phyloP scores from a whole-genome alignment of 106 monocot genomes.

The Vanilla planifolia region DNA sequence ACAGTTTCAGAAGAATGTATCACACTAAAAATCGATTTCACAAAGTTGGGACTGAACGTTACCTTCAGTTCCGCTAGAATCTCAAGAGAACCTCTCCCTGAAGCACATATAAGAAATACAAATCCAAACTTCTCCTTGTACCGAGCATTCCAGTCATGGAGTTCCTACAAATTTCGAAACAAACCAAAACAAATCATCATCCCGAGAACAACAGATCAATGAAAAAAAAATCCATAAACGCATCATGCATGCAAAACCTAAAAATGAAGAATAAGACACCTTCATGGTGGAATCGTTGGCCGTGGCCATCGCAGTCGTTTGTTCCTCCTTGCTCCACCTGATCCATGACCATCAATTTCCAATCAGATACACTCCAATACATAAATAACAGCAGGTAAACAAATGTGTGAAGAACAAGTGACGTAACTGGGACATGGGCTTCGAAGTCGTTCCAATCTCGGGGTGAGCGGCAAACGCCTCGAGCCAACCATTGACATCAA shows the following conservation, averaged over 20 bases:
- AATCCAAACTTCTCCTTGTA: slow-evolving; percentile 88
- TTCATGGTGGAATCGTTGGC: slow-evolving; percentile 39
- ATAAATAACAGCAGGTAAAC: not conserved
- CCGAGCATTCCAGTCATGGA: slow-evolving; percentile 63
- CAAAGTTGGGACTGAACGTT: not conserved
- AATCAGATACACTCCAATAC: not conserved
- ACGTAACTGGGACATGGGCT: slow-evolving; percentile 37
- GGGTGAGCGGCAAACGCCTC: slow-evolving; percentile 59
- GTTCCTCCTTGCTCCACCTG: slow-evolving; percentile 83
- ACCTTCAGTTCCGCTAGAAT: slow-evolving; percentile 85
- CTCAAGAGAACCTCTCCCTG: slow-evolving; percentile 63
- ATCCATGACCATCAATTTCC: slow-evolving; percentile 3
- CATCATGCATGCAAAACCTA: not conserved
- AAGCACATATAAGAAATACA: slow-evolving; percentile 87
- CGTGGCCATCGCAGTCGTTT: slow-evolving; percentile 60
- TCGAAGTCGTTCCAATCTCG: slow-evolving; percentile 45
- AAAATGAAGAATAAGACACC: slow-evolving; percentile 15
- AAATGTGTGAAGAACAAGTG: not conserved
- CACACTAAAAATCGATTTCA: not conserved
- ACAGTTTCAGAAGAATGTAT: no score
- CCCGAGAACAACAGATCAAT: no score
- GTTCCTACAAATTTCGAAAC: slow-evolving; percentile 61
- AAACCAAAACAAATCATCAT: not conserved
- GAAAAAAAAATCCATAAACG: slow-evolving; percentile 1
- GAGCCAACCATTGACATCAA: slow-evolving; percentile 61